A percentile compares a stretch with the other conserved stretches of the same genome.
phyloP scores from a whole-genome alignment of 2,329 filamentous ascomycete genomes.

The Ophiostoma perfectum region DNA sequence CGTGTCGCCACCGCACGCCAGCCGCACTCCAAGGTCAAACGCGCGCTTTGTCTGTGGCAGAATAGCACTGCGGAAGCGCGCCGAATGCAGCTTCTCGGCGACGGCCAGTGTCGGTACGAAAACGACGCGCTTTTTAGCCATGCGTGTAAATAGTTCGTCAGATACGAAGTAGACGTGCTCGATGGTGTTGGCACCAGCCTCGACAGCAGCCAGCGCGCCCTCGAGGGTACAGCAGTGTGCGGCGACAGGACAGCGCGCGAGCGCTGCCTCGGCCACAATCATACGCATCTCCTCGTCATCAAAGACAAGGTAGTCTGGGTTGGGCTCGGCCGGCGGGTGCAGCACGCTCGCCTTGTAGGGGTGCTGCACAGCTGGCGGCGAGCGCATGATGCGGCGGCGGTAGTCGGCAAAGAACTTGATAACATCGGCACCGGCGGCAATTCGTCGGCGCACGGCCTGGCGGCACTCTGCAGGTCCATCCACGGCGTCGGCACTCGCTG shows the following conservation, averaged over 20 bases:
- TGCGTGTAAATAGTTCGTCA: neutral
- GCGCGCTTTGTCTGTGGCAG: conserved; percentile 41
- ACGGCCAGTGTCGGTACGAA: conserved; percentile 48
- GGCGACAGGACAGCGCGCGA: conserved; percentile 31
- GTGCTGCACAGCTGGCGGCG: conserved; percentile 23
- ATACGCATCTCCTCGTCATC: conserved; percentile 46
- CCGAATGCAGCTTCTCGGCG: conserved; percentile 34
- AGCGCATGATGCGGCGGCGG: conserved; percentile 41
- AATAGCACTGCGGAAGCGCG: conserved; percentile 30
- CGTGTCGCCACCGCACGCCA: conserved; percentile 51
- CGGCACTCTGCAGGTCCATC: conserved; percentile 46
- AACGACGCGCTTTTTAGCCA: neutral
- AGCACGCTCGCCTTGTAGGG: conserved; percentile 29
- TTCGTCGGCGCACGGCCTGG: conserved; percentile 42
- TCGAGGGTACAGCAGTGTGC: conserved; percentile 32
- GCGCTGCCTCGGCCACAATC: conserved; percentile 43
- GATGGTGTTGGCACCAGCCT: conserved; percentile 43
- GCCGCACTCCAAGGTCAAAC: conserved; percentile 42
- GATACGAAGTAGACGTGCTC: conserved; percentile 37
- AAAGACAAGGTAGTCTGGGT: conserved; percentile 43
- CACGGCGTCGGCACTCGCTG: neutral
- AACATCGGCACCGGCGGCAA: conserved; percentile 46
- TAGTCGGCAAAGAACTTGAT: conserved; percentile 51
- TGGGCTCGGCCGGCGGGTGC: conserved; percentile 37
- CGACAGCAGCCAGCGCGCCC: conserved; percentile 33